Evolutionary conservation across 768 basidiomycete genomes (phyloP).

Genomic region (Dacryopinax spathularia): DNA sequence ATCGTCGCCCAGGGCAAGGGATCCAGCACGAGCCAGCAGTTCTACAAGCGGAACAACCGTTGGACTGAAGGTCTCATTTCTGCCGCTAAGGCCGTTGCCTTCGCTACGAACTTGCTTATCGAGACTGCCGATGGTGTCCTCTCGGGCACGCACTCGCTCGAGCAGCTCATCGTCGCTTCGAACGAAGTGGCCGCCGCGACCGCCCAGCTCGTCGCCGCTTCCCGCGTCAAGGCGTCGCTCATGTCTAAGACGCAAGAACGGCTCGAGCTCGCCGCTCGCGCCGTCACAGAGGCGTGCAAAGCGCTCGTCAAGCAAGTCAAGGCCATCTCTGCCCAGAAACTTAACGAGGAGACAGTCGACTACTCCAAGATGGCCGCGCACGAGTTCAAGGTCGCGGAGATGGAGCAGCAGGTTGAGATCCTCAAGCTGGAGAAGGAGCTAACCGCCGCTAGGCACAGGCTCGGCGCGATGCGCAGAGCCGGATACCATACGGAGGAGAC

Average conservation of each 20-base stretch:
- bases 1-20: conserved; percentile 93
- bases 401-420: conserved; percentile 99
- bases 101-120: conserved; percentile 87
- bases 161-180: conserved; percentile 98
- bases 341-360: conserved; percentile 56
- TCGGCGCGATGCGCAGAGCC: conserved; percentile 76
- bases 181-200: conserved; percentile 96
- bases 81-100: conserved; percentile 94
- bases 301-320: conserved; percentile 95
- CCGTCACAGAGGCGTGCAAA: conserved; percentile 93
- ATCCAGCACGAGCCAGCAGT: conserved; percentile 81
- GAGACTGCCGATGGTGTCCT: conserved; percentile 96
- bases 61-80: conserved; percentile 99
- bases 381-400: conserved; percentile 94
- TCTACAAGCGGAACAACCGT: conserved; percentile 99
- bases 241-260: conserved; percentile 98
- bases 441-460: conserved; percentile 64
- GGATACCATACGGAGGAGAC: conserved; percentile 83
- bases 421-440: conserved; percentile 91
- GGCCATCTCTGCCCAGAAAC: conserved; percentile 74
- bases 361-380: conserved; percentile 86
- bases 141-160: conserved; percentile 88
- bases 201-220: conserved; percentile 95
- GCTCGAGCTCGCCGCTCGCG: conserved; percentile 90
- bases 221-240: conserved; percentile 91